A percentile compares a stretch with the other conserved stretches of the same genome.
Conservation (phyloP, 257 asterid species). For the Echium plantagineum region DNA sequence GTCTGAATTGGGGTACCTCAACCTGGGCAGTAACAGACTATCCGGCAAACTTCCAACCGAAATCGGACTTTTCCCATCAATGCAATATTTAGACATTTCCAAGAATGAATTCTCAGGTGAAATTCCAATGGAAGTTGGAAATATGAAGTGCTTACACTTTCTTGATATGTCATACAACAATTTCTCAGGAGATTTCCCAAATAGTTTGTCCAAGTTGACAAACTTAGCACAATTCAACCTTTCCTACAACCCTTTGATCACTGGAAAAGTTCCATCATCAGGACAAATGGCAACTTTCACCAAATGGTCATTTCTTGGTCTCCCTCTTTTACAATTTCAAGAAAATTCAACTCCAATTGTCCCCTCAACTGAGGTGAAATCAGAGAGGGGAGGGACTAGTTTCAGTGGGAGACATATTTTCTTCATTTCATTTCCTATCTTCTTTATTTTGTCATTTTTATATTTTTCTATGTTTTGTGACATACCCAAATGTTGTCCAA, state of each 20-base stretch:
- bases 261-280: conserved; percentile 43
- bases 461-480: not conserved
- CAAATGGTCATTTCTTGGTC: conserved; percentile 62
- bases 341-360: conserved; percentile 17
- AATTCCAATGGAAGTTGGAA: conserved; percentile 56
- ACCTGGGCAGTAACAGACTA: conserved; percentile 49
- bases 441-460: not conserved
- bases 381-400: conserved; percentile 23
- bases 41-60: conserved; percentile 44
- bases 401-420: conserved; percentile 16
- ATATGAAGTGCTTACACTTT: conserved; percentile 54
- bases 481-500: not conserved
- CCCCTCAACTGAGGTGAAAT: not conserved
- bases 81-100: conserved; percentile 46
- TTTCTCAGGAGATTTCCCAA: conserved; percentile 67
- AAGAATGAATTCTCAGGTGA: conserved; percentile 47
- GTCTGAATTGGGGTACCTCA: conserved; percentile 65
- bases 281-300: conserved; percentile 77
- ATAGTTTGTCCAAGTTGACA: conserved; percentile 39
- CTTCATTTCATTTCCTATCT: not conserved
- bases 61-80: conserved; percentile 38
- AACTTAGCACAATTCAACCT: conserved; percentile 69
- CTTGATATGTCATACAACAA: conserved; percentile 70
- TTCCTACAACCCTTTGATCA: conserved; percentile 60
- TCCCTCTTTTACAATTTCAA: conserved; percentile 52